Percentiles rank a stretch among this genome's conserved stretches.
phyloP scores from a whole-genome alignment of 805 yeast species.

The Suhomyces canberraensis region DNA sequence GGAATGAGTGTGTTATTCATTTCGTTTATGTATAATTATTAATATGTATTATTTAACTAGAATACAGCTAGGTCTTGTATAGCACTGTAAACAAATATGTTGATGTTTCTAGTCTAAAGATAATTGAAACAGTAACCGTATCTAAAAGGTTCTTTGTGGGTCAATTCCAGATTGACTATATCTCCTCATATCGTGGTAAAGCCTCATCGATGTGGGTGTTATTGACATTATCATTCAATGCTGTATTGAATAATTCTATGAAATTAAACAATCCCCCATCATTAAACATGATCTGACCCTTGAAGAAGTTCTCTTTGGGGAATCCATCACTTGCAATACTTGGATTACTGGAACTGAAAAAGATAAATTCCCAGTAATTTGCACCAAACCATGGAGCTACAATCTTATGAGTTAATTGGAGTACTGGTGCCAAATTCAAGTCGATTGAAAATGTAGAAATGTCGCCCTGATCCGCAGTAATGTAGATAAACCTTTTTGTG shows the following conservation, averaged over 20 bases:
- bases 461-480: slow-evolving; percentile 41
- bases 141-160: no score
- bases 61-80: no score
- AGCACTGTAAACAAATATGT: no score
- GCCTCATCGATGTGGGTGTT: slow-evolving; percentile 42
- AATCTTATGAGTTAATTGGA: slow-evolving; percentile 38
- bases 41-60: background rate
- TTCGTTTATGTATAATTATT: background rate
- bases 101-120: no score
- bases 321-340: slow-evolving; percentile 40
- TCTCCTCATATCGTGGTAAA: no score
- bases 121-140: no score
- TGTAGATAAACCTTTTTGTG: slow-evolving; percentile 36
- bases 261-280: slow-evolving; percentile 50
- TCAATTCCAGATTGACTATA: no score
- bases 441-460: slow-evolving; percentile 40
- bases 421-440: slow-evolving; percentile 19
- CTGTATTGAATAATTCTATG: slow-evolving; percentile 28
- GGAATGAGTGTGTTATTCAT: background rate
- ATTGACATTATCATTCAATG: slow-evolving; percentile 34
- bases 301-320: slow-evolving; percentile 36
- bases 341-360: slow-evolving; percentile 30
- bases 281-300: slow-evolving; percentile 37
- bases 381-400: slow-evolving; percentile 55
- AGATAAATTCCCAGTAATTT: slow-evolving; percentile 45